A percentile compares a stretch with the other conserved stretches of the same genome.
Evolutionary conservation across 2,329 filamentous ascomycete genomes (phyloP).

Genomic region (Aureobasidium pullulans): DNA sequence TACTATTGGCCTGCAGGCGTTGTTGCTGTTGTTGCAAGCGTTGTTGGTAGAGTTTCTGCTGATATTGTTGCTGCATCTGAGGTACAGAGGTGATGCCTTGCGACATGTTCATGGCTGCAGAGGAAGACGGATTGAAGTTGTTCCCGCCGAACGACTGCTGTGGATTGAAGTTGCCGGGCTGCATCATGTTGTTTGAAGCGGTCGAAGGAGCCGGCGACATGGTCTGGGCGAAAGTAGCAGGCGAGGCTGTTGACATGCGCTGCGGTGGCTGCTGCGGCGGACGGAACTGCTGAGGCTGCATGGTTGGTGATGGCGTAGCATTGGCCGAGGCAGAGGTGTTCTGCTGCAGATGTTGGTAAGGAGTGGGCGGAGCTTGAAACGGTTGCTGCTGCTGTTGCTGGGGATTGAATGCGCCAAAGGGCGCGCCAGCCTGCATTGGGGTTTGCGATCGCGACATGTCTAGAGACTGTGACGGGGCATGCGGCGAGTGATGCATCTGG

Average conservation of each 20-base stretch:
- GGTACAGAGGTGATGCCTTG: constrained; percentile 29
- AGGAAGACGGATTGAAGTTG: constrained; percentile 4
- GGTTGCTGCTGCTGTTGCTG: constrained; percentile 50
- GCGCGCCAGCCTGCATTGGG: constrained; percentile 39
- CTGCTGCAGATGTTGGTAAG: constrained; percentile 75
- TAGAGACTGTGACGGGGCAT: neutral
- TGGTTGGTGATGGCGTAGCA: constrained; percentile 86
- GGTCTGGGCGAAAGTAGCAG: constrained; percentile 82
- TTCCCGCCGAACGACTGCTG: constrained; percentile 17
- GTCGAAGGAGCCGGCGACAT: constrained; percentile 71
- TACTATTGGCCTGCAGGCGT: constrained; percentile 43
- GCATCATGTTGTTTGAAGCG: constrained; percentile 42
- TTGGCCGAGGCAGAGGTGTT: constrained; percentile 74
- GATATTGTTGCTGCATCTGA: constrained; percentile 45
- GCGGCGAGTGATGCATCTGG: constrained; percentile 46
- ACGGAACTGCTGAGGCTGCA: constrained; percentile 68
- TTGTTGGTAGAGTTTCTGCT: constrained; percentile 79
- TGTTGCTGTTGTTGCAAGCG: constrained; percentile 71
- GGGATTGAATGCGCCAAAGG: constrained; percentile 12
- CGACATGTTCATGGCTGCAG: constrained; percentile 28
- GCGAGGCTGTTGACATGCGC: constrained; percentile 81
- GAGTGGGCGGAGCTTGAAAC: constrained; percentile 58
- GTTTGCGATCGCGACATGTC: constrained; percentile 75
- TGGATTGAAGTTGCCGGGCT: constrained; percentile 31
- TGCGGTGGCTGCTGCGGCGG: constrained; percentile 56